Conservation (phyloP, 2,329 filamentous ascomycete genomes). For the Phaeosphaeria sp. region DNA sequence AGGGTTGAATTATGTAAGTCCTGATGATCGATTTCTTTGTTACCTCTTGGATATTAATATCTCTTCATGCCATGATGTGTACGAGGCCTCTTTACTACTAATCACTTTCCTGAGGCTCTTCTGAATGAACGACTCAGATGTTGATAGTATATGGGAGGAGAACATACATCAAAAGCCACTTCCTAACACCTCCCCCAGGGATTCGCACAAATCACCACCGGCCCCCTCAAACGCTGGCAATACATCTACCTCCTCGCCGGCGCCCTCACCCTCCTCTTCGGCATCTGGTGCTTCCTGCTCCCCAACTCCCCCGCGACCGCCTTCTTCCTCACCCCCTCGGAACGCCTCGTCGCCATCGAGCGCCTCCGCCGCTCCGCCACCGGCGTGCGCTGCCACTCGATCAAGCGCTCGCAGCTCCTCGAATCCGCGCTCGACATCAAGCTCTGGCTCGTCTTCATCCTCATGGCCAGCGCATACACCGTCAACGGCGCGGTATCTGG, state of each 20-base stretch:
- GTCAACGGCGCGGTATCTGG: constrained; percentile 54
- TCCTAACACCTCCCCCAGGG: too few species aligned
- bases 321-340: constrained; percentile 71
- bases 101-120: too few species aligned
- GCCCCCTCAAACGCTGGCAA: constrained; percentile 62
- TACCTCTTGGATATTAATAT: not conserved
- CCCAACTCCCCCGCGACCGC: constrained; percentile 71
- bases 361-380: constrained; percentile 57
- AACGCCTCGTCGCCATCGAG: constrained; percentile 63
- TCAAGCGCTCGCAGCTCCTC: constrained; percentile 59
- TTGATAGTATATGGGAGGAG: too few species aligned
- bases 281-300: constrained; percentile 70
- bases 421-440: constrained; percentile 58
- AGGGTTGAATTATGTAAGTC: constrained; percentile 35
- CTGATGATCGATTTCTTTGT: not conserved
- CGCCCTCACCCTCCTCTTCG: constrained; percentile 64
- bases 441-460: constrained; percentile 49
- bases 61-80: too few species aligned
- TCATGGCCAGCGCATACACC: constrained; percentile 63
- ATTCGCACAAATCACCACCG: constrained; percentile 47
- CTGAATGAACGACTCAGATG: too few species aligned
- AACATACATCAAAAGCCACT: too few species aligned
- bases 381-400: constrained; percentile 59
- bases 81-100: too few species aligned
- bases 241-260: constrained; percentile 72